phyloP scores from a whole-genome alignment of 495 filamentous ascomycete genomes.

The Glarea lozoyensis region DNA sequence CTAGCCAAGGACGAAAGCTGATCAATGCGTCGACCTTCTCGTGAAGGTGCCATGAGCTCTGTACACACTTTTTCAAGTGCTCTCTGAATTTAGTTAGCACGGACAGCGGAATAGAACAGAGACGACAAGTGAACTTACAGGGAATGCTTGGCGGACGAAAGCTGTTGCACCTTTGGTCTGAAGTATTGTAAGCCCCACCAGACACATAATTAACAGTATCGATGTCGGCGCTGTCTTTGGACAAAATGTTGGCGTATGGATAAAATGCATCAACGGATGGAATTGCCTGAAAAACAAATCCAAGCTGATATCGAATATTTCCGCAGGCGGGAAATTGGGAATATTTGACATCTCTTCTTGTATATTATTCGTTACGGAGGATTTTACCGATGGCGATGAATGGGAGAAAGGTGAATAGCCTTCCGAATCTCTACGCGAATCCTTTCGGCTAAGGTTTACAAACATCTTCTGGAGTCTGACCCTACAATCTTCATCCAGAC shows the following conservation, averaged over 20 bases:
- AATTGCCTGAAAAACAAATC: slow-evolving; percentile 43
- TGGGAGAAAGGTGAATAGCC: slow-evolving; percentile 21
- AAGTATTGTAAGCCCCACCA: slow-evolving; percentile 42
- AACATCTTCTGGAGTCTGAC: slow-evolving; percentile 33
- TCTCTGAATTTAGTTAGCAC: slow-evolving; percentile 20
- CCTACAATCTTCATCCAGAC: slow-evolving; percentile 40
- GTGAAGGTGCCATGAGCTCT: slow-evolving; percentile 32
- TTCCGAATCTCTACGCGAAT: slow-evolving; percentile 22
- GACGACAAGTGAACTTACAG: slow-evolving; percentile 22
- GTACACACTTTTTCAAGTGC: slow-evolving; percentile 32
- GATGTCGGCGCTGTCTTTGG: slow-evolving; percentile 34
- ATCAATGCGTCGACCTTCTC: slow-evolving; percentile 27
- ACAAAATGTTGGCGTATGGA: slow-evolving; percentile 42
- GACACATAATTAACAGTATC: slow-evolving; percentile 40
- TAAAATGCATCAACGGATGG: slow-evolving; percentile 41
- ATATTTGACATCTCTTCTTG: slow-evolving; percentile 8
- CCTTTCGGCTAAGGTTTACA: slow-evolving; percentile 18
- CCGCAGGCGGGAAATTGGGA: slow-evolving; percentile 36
- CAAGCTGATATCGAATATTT: slow-evolving; percentile 48
- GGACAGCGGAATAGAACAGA: too few species aligned
- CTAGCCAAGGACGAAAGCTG: slow-evolving; percentile 39
- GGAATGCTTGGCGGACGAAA: slow-evolving; percentile 38
- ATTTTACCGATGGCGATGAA: slow-evolving; percentile 11
- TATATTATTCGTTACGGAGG: slow-evolving; percentile 13
- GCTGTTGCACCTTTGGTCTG: slow-evolving; percentile 38